Evolutionary conservation across 208 protist genomes (phyloP).

Genomic region (Histomonas meleagridis): DNA sequence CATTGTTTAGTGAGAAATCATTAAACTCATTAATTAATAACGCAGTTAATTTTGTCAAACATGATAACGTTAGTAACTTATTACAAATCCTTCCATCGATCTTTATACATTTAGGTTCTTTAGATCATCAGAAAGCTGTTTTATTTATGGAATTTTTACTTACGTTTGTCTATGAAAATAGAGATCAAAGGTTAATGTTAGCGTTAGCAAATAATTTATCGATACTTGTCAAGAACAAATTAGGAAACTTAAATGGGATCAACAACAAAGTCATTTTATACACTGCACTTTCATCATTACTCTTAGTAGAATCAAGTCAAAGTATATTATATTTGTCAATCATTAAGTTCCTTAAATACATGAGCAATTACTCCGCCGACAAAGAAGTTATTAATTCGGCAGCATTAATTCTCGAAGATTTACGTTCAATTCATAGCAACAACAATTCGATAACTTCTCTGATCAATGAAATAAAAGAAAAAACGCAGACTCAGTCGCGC

Average conservation of each 20-base stretch:
- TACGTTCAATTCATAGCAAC: no score
- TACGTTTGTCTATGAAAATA: not conserved
- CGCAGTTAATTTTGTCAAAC: not conserved
- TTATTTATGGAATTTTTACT: not conserved
- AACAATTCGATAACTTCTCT: not conserved
- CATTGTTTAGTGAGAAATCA: not conserved
- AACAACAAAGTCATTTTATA: not conserved
- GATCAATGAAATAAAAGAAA: not conserved
- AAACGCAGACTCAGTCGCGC: not conserved
- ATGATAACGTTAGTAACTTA: not conserved
- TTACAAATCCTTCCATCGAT: not conserved
- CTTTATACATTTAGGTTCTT: not conserved
- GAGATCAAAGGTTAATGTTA: not conserved
- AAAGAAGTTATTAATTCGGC: not conserved
- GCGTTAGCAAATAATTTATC: not conserved
- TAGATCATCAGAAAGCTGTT: not conserved
- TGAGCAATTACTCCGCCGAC: not conserved
- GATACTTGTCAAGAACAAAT: not conserved
- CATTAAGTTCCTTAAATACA: not conserved
- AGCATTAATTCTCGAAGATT: no score
- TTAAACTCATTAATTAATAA: not conserved
- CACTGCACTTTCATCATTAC: not conserved
- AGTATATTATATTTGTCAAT: not conserved
- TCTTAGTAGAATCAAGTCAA: not conserved
- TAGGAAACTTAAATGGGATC: not conserved